Percentiles rank a stretch among this genome's conserved stretches.
These are phyloP conservation scores for Cyberlindnera lachancei DNA, from an alignment of 805 yeast species.

Conservation along the genomic window DNA sequence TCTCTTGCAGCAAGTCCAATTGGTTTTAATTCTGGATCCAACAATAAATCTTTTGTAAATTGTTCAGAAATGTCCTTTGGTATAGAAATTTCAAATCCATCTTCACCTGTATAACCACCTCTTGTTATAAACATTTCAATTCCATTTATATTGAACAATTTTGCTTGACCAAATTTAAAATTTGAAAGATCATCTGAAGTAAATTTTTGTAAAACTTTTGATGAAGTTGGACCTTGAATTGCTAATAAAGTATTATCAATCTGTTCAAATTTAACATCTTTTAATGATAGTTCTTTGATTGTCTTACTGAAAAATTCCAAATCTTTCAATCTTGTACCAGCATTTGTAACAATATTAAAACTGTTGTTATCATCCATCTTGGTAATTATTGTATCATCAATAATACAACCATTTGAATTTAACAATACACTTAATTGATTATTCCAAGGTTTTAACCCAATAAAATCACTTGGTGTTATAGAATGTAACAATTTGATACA, in stretches of 20 bases:
- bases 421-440: slow-evolving; percentile 75
- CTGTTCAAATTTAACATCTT: slow-evolving; percentile 32
- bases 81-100: slow-evolving; percentile 89
- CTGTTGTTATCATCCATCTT: slow-evolving; percentile 57
- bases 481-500: slow-evolving; percentile 63
- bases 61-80: slow-evolving; percentile 50
- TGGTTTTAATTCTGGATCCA: slow-evolving; percentile 56
- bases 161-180: slow-evolving; percentile 66
- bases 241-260: slow-evolving; percentile 79
- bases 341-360: slow-evolving; percentile 90
- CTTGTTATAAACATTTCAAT: slow-evolving; percentile 73
- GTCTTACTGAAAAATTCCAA: slow-evolving; percentile 52
- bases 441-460: slow-evolving; percentile 43
- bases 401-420: slow-evolving; percentile 73
- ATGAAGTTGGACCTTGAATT: slow-evolving; percentile 86
- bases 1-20: slow-evolving; percentile 98
- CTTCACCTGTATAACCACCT: slow-evolving; percentile 98
- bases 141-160: slow-evolving; percentile 22
- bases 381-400: slow-evolving; percentile 88
- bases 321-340: slow-evolving; percentile 88
- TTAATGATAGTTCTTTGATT: slow-evolving; percentile 28
- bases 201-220: slow-evolving; percentile 54
- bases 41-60: slow-evolving; percentile 54
- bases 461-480: slow-evolving; percentile 83
- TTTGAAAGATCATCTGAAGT: slow-evolving; percentile 50